Evolutionary conservation across 371 early-diverging fungal genomes (phyloP), one percentile per base, ranked within the genome.

Genomic region (Massospora cicadina): DNA sequence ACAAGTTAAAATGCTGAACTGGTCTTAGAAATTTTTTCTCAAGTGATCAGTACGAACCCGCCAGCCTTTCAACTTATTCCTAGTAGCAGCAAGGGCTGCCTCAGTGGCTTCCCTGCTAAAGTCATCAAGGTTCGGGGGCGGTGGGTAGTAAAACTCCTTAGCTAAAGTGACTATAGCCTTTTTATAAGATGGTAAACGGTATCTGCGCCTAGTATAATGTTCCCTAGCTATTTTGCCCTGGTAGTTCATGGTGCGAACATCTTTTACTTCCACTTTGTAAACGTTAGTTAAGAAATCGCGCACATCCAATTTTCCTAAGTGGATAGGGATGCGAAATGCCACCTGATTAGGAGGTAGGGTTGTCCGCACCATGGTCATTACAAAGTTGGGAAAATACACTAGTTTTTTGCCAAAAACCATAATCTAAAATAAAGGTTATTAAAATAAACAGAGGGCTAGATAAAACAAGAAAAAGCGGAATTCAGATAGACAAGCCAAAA

Each of bases 221-320:
- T 76, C 74, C 33, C 75, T 77, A 62, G 76, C 78, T 65, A 79
- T 73, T 64, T 71, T 71, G 33, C 81, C 80, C 12, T 74, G 72
- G 66, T 90, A 88, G 72, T 89, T 91, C 80, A 91, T 84, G 17
- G 95, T 96, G 63, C 95, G 86, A 17, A 96, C 91, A 71, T 91
- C 90, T 55, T 83, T 79, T 7, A 93, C 79, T 43, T 79, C 79
- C 60, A 93, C 80, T 58, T 85, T 79, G 75, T 96, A 96, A 55
- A 95, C 80, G 69, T 88, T 81, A 66, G 83, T 74, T 27, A 96
- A 82, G 67, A 91, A 92, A 64, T 88, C 84, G 56, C 82, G 79
- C 72, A 96, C 88, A 73, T 96, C 97, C 33, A 95, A 81, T 75
- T 96, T 96, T 82, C 93, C 94, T 72, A 91, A 77, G 33, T 81